Evolutionary conservation across 176 grass and related monocot genomes (phyloP).

Genomic region (Thalia dealbata): DNA sequence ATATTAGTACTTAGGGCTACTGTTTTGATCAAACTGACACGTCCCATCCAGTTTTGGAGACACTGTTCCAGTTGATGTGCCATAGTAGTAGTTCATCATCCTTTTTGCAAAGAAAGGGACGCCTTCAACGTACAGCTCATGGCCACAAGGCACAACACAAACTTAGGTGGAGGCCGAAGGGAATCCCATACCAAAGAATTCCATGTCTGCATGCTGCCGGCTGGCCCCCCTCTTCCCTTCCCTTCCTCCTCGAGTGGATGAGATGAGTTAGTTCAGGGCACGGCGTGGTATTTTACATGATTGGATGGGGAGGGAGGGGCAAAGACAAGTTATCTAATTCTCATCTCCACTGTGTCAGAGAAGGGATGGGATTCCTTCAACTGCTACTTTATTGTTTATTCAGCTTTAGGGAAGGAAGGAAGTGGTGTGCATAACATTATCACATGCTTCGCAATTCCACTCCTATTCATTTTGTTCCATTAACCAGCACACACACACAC

Average conservation of each 20-base stretch:
- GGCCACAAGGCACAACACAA: background rate
- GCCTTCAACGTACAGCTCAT: background rate
- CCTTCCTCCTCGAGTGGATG: background rate
- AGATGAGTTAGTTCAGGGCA: no score
- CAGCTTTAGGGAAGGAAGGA: background rate
- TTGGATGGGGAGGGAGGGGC: no score
- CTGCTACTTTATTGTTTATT: background rate
- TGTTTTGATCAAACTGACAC: no score
- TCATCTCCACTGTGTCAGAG: background rate
- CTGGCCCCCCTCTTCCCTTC: no score
- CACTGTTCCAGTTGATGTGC: background rate
- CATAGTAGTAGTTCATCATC: background rate
- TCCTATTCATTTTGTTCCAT: background rate
- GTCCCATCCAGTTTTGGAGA: no score
- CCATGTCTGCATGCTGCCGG: no score
- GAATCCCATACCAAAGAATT: background rate
- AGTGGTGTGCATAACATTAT: no score
- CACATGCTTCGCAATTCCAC: slow-evolving; percentile 1
- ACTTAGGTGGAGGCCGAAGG: background rate
- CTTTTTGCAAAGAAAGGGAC: background rate
- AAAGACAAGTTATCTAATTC: background rate
- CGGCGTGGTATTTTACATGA: no score
- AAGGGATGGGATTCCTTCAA: background rate
- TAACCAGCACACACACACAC: no score
- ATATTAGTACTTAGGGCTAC: no score